phyloP scores from a whole-genome alignment of 1,284 basidiomycete genomes.

The Vanrija sp. region DNA sequence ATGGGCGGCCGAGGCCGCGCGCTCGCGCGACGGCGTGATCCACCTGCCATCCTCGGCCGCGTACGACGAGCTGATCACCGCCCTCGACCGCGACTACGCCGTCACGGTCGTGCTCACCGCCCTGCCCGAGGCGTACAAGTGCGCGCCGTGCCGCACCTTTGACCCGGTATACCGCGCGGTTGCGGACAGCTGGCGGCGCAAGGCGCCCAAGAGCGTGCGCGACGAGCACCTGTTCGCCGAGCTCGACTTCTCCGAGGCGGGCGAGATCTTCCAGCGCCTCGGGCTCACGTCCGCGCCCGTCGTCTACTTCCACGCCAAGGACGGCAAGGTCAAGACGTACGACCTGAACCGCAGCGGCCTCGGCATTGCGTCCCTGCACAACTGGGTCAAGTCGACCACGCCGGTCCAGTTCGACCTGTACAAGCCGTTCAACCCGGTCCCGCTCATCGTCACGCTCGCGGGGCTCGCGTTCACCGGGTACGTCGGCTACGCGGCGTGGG shows the following conservation, averaged over 20 bases:
- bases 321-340: slow-evolving; percentile 60
- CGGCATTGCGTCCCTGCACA: slow-evolving; percentile 68
- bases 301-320: slow-evolving; percentile 65
- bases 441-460: slow-evolving; percentile 62
- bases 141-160: slow-evolving; percentile 61
- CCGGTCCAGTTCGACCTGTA: slow-evolving; percentile 42
- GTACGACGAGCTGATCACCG: slow-evolving; percentile 64
- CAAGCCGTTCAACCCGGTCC: slow-evolving; percentile 45
- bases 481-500: slow-evolving; percentile 49
- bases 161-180: slow-evolving; percentile 73
- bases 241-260: slow-evolving; percentile 77
- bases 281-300: slow-evolving; percentile 71
- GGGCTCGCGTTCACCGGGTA: slow-evolving; percentile 36
- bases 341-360: slow-evolving; percentile 80
- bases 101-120: slow-evolving; percentile 81
- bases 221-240: slow-evolving; percentile 84
- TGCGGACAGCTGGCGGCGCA: slow-evolving; percentile 69
- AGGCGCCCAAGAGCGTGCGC: slow-evolving; percentile 57
- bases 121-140: slow-evolving; percentile 66
- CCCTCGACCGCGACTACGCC: slow-evolving; percentile 74
- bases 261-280: slow-evolving; percentile 70
- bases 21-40: slow-evolving; percentile 68
- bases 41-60: slow-evolving; percentile 62
- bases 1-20: slow-evolving; percentile 58
- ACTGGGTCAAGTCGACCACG: slow-evolving; percentile 67